phyloP scores from a whole-genome alignment of 306 rosid genomes.

The Medicago arabica region DNA sequence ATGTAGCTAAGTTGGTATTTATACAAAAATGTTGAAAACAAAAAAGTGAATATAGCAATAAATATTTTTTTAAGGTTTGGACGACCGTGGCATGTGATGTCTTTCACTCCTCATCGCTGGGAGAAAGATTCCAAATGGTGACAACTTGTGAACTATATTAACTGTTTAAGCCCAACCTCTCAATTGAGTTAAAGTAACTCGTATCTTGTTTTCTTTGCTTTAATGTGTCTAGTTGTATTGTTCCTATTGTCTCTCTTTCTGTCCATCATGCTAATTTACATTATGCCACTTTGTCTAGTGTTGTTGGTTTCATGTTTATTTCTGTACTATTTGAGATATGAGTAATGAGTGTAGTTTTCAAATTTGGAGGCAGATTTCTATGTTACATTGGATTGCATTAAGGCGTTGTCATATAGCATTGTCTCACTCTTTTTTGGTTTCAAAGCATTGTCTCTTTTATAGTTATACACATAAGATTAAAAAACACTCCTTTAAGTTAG shows the following conservation, averaged over 20 bases:
- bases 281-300: neutral
- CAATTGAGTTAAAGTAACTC: slow-evolving; percentile 19
- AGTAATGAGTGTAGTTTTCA: neutral
- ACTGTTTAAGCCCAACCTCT: slow-evolving; percentile 48
- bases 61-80: slow-evolving; percentile 36
- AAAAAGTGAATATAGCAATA: neutral
- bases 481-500: no score
- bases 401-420: neutral
- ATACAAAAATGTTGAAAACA: neutral
- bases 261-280: slow-evolving; percentile 9
- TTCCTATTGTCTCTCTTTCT: slow-evolving; percentile 40
- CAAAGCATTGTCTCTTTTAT: neutral
- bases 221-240: slow-evolving; percentile 40
- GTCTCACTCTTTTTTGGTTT: neutral
- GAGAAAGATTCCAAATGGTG: slow-evolving; percentile 42
- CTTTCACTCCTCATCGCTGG: slow-evolving; percentile 43
- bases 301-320: neutral
- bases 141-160: slow-evolving; percentile 41
- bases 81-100: slow-evolving; percentile 44
- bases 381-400: neutral
- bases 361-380: neutral
- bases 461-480: no score
- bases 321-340: neutral
- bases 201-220: slow-evolving; percentile 36
- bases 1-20: slow-evolving; percentile 36